These are phyloP conservation scores for Apiospora pterosperma DNA, from an alignment of 2,329 filamentous ascomycete genomes.

Conservation along the genomic window DNA sequence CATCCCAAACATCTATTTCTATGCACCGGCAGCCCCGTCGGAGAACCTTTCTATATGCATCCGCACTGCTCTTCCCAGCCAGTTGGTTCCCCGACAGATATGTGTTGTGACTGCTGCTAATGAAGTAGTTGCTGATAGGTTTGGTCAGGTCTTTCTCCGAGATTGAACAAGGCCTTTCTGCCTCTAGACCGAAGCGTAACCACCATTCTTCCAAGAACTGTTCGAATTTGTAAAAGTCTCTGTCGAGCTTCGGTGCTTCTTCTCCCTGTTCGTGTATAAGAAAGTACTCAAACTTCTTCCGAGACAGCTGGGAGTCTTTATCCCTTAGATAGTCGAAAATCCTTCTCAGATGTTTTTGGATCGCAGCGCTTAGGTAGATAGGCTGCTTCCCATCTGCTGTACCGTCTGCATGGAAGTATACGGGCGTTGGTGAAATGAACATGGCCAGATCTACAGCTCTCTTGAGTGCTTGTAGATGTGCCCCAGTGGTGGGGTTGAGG, in stretches of 20 bases:
- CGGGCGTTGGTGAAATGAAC: slow-evolving; percentile 25
- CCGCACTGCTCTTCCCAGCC: slow-evolving; percentile 70
- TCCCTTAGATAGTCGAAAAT: slow-evolving; percentile 45
- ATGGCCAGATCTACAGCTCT: slow-evolving; percentile 26
- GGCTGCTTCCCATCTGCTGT: slow-evolving; percentile 18
- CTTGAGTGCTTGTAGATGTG: slow-evolving; percentile 26
- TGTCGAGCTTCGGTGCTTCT: slow-evolving; percentile 25
- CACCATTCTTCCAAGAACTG: slow-evolving; percentile 51
- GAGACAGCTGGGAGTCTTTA: slow-evolving; percentile 28
- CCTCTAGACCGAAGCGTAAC: slow-evolving; percentile 39
- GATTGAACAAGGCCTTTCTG: slow-evolving; percentile 37
- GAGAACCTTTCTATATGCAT: slow-evolving; percentile 72
- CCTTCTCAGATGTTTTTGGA: slow-evolving; percentile 44
- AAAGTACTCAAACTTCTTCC: slow-evolving; percentile 43
- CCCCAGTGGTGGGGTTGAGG: slow-evolving; percentile 22
- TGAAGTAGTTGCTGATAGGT: slow-evolving; percentile 85
- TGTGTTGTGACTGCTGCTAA: slow-evolving; percentile 93
- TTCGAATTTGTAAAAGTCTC: slow-evolving; percentile 41
- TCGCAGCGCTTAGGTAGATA: slow-evolving; percentile 43
- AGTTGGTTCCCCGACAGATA: slow-evolving; percentile 87
- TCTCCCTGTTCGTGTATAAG: slow-evolving; percentile 49
- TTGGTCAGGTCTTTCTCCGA: slow-evolving; percentile 55
- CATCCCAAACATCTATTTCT: slow-evolving; percentile 94
- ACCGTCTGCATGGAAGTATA: slow-evolving; percentile 22
- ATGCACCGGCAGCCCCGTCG: slow-evolving; percentile 80